Percentiles rank a stretch among this genome's conserved stretches.
Conservation (phyloP, 257 asterid genomes). For the Salvia splendens region DNA sequence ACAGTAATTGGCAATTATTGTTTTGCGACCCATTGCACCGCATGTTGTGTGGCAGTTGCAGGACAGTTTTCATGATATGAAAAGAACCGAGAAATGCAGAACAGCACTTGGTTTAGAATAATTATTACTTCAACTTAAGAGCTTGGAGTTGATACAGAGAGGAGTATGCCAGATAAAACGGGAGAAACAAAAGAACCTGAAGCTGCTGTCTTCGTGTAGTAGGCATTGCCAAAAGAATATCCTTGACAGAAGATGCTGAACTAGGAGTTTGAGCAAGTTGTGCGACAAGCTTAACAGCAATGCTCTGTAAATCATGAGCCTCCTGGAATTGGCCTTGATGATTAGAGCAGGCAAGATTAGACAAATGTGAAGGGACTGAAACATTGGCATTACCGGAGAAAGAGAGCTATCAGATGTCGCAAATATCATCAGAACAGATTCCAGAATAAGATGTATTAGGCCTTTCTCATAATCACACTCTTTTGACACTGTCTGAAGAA, state of each 20-base stretch:
- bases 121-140: slow-evolving; percentile 9
- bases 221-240: slow-evolving; percentile 79
- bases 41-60: slow-evolving; percentile 16
- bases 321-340: slow-evolving; percentile 54
- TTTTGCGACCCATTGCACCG: background rate
- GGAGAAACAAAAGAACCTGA: slow-evolving; percentile 62
- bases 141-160: slow-evolving; percentile 22
- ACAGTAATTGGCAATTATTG: background rate
- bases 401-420: slow-evolving; percentile 49
- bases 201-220: slow-evolving; percentile 71
- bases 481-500: slow-evolving; percentile 69
- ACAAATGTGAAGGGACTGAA: slow-evolving; percentile 23
- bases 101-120: slow-evolving; percentile 5
- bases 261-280: slow-evolving; percentile 90
- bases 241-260: slow-evolving; percentile 72
- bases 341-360: slow-evolving; percentile 29
- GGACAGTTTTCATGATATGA: slow-evolving; percentile 12
- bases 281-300: slow-evolving; percentile 70
- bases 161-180: slow-evolving; percentile 13
- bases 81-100: slow-evolving; percentile 10
- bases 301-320: slow-evolving; percentile 55
- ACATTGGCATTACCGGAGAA: slow-evolving; percentile 59
- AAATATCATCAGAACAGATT: slow-evolving; percentile 72
- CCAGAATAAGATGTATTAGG: slow-evolving; percentile 70
- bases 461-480: slow-evolving; percentile 62